Base-by-base conservation (phyloP, 2,329 filamentous ascomycete genomes). In the Fusarium phyllophilum region DNA sequence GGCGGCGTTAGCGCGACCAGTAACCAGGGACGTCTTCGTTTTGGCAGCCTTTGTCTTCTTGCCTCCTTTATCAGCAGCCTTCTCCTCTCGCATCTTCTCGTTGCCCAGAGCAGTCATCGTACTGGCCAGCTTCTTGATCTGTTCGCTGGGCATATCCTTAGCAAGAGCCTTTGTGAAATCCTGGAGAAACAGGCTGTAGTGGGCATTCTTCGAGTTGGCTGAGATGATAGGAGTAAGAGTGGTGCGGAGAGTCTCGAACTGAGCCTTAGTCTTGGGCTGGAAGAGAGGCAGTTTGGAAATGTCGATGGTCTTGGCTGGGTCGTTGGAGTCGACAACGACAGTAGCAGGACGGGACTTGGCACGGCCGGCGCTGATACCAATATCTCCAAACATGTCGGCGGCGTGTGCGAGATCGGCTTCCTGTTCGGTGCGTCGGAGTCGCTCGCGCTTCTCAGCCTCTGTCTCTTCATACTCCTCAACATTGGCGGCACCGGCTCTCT, bases 11-110 rank as follows among this genome's bases (percentile, higher is more conserved):
- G 87, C 83, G 80, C 92, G 85, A 79, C 84, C 85, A 67, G 93
- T 91, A 62, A 93, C 93, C 56, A 98, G 86, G 12, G 90, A 92
- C 24, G 93, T 90, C 91, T 99, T 99, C 44, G 93, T 97, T 91
- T 98, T 98, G 71, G 94, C 93, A 9, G 95, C 95, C 89, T 98
- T 98, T 78, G 88, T 91, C 91, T 98, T 99, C 93, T 98, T 99
- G 79, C 92, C 94, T 62, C 94, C 92, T 88, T 97, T 98, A 75
- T 97, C 94, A 8, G 94, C 90, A 8, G 92, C 91, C 89, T 98
- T 98, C 89, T 99, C 96, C 83, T 98, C 95, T 87, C 95, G 97
- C 92, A 98, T 92, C 89, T 97, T 98, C 89, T 98, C 96, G 82
- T 99, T 99, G 81, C 94, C 90, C 64, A 97, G 88, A 10, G 95